These are phyloP conservation scores for Tricholoma sp. DNA, from an alignment of 768 basidiomycete species.

Conservation along the genomic window DNA sequence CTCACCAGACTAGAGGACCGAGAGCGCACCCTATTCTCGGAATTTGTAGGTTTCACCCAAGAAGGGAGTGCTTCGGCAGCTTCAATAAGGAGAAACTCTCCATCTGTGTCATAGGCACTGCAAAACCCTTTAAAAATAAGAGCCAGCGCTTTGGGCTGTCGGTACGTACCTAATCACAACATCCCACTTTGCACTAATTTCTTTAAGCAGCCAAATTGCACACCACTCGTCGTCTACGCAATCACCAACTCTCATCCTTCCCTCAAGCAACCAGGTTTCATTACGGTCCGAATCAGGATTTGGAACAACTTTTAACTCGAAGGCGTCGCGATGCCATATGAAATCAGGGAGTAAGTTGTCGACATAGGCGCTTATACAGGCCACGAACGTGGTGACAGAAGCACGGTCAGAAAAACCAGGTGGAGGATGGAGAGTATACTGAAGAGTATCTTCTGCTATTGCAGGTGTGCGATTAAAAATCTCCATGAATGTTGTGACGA, in stretches of 20 bases:
- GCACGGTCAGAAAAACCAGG: constrained; percentile 47
- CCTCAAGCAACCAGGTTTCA: constrained; percentile 62
- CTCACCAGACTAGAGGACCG: constrained; percentile 27
- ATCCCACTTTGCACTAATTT: constrained; percentile 77
- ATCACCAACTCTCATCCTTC: constrained; percentile 89
- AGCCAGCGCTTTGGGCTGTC: background rate
- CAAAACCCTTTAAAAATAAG: background rate
- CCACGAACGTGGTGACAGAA: constrained; percentile 59
- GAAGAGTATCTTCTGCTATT: constrained; percentile 82
- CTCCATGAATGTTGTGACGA: constrained; percentile 37
- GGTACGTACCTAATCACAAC: constrained; percentile 65
- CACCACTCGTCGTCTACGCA: constrained; percentile 99
- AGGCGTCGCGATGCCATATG: constrained; percentile 82
- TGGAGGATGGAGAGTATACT: constrained; percentile 68
- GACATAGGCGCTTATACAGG: constrained; percentile 57
- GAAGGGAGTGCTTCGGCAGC: constrained; percentile 84
- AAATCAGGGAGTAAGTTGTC: constrained; percentile 52
- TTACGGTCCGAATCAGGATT: constrained; percentile 34
- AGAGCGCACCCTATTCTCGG: constrained; percentile 83
- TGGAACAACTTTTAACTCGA: constrained; percentile 65
- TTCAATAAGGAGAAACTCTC: constrained; percentile 94
- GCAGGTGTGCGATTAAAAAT: constrained; percentile 71
- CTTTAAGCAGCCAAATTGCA: constrained; percentile 80
- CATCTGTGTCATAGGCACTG: constrained; percentile 85
- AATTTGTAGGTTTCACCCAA: constrained; percentile 90